Evolutionary conservation across 805 yeast species (phyloP), one percentile per base, ranked within the genome.

Genomic region (Yamadazyma kitorensis): DNA sequence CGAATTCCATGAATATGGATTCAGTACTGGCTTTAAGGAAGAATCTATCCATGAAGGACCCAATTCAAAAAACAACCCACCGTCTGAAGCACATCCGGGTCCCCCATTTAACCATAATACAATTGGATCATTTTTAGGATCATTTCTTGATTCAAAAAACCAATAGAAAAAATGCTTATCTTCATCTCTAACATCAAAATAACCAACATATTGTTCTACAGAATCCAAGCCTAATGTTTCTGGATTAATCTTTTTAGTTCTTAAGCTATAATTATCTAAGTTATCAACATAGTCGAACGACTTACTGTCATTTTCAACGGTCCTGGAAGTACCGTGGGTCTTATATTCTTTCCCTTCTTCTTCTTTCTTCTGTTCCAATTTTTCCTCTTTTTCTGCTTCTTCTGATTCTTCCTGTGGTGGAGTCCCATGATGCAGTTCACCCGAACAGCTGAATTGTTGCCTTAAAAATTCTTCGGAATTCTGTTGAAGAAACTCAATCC

Each of bases 181-280:
- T 42, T 77, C 84, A 31, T 76, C 79, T 37, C 66, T 74, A 29
- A 82, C 77, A 56, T 86, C 95, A 54, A 86, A 73, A 60, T 86
- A 86, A 28, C 95, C 95, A 16, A 87, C 70, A 55, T 73, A 79
- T 56, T 86, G 95, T 52, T 80, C 75, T 30, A 85, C 95, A 3
- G 69, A 57, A 62, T 88, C 96, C 33, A 87, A 62, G 11, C 91
- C 93, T 46, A 88, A 70, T 22, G 60, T 67, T 39, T 68, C 65
- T 10, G 93, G 89, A 23, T 27, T 30, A 5, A 17, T 7, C 19
- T 23, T 27, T 27, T 33, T 38, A 8, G 25, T 26, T 19, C 35
- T 33, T 12, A 38, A 30, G 9, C 23, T 29, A 22, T 34, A 16
- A 19, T 38, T 20, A 2, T 19, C 10, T 7, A 19, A 19, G 9